Conservation (phyloP, 306 rosid genomes). For the Arachis hypogaea region DNA sequence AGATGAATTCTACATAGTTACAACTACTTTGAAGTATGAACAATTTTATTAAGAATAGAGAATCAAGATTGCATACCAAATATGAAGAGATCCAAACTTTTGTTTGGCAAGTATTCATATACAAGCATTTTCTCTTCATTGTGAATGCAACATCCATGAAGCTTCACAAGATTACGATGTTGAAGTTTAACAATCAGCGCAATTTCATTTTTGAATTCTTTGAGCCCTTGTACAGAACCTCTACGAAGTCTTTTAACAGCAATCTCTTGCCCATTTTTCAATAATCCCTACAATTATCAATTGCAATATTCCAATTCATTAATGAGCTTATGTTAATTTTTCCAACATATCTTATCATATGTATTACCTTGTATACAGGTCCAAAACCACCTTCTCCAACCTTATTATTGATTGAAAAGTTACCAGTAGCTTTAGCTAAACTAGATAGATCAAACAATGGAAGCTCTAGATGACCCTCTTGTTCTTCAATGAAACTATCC, state of each 20-base stretch:
- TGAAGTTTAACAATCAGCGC: slow-evolving; percentile 43
- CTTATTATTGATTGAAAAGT: slow-evolving; percentile 38
- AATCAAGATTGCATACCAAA: slow-evolving; percentile 37
- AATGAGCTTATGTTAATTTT: not conserved
- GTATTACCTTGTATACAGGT: slow-evolving; percentile 40
- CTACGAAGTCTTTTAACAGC: slow-evolving; percentile 52
- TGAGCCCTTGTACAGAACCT: slow-evolving; percentile 38
- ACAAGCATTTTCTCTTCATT: slow-evolving; percentile 42
- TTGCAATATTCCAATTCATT: not conserved
- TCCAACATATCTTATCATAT: not conserved
- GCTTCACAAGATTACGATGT: slow-evolving; percentile 52
- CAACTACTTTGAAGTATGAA: too few species aligned
- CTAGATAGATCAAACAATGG: slow-evolving; percentile 38
- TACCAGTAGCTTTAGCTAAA: slow-evolving; percentile 33
- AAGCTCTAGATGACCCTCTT: slow-evolving; percentile 45
- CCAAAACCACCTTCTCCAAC: slow-evolving; percentile 54
- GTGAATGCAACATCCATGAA: slow-evolving; percentile 44
- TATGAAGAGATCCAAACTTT: slow-evolving; percentile 40
- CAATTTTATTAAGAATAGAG: too few species aligned
- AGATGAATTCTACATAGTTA: not conserved
- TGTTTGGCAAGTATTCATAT: slow-evolving; percentile 46
- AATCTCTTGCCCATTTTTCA: slow-evolving; percentile 43
- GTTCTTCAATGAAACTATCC: slow-evolving; percentile 28
- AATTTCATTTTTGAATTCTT: slow-evolving; percentile 45
- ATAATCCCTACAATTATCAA: slow-evolving; percentile 31